Conservation (phyloP, 352 stramenopile genomes). For the Phytophthora melonis region DNA sequence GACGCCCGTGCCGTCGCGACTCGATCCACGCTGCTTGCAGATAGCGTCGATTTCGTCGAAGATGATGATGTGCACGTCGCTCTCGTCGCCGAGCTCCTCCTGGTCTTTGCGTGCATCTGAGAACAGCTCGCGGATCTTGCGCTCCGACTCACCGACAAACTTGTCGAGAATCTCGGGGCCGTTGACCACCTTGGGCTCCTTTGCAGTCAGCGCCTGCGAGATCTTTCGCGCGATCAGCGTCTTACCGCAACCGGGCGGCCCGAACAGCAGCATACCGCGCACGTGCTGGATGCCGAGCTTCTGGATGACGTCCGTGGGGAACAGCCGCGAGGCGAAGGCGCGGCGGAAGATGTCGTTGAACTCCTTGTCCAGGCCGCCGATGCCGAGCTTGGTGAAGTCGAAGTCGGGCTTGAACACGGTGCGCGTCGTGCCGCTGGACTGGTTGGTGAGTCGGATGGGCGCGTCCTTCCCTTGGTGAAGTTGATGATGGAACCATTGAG, state of each 20-base stretch:
- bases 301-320: constrained; percentile 95
- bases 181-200: constrained; percentile 98
- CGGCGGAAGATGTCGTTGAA: constrained; percentile 99
- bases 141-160: constrained; percentile 98
- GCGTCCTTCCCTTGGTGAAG: constrained; percentile 85
- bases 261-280: constrained; percentile 91
- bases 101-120: constrained; percentile 92
- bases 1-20: constrained; percentile 95
- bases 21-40: constrained; percentile 96
- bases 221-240: constrained; percentile 99
- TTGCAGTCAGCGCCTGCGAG: constrained; percentile 96
- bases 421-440: constrained; percentile 75
- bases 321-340: constrained; percentile 98
- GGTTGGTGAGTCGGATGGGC: constrained; percentile 81
- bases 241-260: constrained; percentile 93
- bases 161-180: constrained; percentile 99
- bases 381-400: constrained; percentile 99
- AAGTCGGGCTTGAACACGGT: constrained; percentile 97
- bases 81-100: constrained; percentile 95
- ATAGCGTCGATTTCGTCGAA: constrained; percentile 99
- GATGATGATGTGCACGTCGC: constrained; percentile 99
- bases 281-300: constrained; percentile 99
- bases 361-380: constrained; percentile 98
- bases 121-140: constrained; percentile 99
- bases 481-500: constrained; percentile 75